phyloP scores from a whole-genome alignment of 1,284 basidiomycete species.

The Nidula niveotomentosa region DNA sequence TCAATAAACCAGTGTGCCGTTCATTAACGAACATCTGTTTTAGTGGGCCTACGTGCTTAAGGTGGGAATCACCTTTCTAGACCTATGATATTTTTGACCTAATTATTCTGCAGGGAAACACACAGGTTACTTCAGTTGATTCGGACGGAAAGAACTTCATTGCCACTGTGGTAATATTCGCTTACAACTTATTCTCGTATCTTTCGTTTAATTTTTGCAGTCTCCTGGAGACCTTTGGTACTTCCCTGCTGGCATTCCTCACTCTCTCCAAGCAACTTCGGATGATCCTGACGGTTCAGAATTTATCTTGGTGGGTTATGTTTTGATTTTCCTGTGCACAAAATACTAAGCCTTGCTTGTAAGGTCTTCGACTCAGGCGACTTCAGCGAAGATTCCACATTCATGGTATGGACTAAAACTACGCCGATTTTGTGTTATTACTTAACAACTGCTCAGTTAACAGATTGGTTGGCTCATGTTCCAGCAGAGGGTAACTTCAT shows the following conservation, averaged over 20 bases:
- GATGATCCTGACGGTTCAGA: constrained; percentile 48
- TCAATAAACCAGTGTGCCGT: not conserved
- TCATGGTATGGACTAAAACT: constrained; percentile 25
- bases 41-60: constrained; percentile 71
- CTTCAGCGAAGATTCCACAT: constrained; percentile 60
- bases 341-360: not conserved
- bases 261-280: constrained; percentile 54
- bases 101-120: constrained; percentile 43
- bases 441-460: constrained; percentile 14
- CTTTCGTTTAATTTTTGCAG: constrained; percentile 16
- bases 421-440: not conserved
- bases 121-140: constrained; percentile 64
- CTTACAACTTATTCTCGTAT: too few relatives aligned
- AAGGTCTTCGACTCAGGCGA: constrained; percentile 49
- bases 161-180: constrained; percentile 46
- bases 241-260: constrained; percentile 56
- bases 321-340: not conserved
- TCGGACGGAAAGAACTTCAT: constrained; percentile 62
- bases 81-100: not conserved
- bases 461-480: constrained; percentile 52
- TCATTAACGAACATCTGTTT: not conserved
- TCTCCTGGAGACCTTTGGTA: constrained; percentile 54
- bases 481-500: constrained; percentile 15
- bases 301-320: constrained; percentile 40
- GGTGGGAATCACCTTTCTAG: constrained; percentile 23